Evolutionary conservation across 257 asterid species (phyloP).

Genomic region (Asclepias syriaca): DNA sequence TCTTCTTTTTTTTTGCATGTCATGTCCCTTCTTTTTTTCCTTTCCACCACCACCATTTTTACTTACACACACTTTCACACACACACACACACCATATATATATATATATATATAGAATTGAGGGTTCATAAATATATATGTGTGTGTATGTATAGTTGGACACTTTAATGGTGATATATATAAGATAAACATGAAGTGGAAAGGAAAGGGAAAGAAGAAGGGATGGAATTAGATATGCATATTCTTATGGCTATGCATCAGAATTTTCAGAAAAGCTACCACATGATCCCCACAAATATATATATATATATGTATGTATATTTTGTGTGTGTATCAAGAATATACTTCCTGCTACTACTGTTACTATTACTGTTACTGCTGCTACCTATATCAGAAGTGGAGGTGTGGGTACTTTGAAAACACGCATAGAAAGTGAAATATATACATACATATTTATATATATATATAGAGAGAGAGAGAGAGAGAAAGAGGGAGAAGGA

Average conservation of each 20-base stretch:
- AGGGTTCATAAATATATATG: too few species aligned
- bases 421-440: slow-evolving; percentile 9
- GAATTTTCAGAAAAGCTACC: neutral
- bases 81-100: too few species aligned
- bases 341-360: slow-evolving; percentile 3
- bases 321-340: slow-evolving; percentile 4
- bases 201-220: neutral
- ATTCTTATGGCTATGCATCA: slow-evolving; percentile 9
- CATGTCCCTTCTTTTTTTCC: slow-evolving; percentile 6
- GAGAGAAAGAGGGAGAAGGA: neutral
- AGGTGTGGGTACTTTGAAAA: slow-evolving; percentile 2
- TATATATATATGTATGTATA: neutral
- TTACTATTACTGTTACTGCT: too few species aligned
- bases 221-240: slow-evolving; percentile 4
- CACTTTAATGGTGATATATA: too few species aligned
- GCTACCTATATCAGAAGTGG: neutral
- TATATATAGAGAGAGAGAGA: too few species aligned
- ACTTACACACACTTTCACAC: too few species aligned
- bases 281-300: slow-evolving; percentile 1
- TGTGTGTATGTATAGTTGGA: too few species aligned
- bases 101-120: too few species aligned
- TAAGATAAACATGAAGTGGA: neutral
- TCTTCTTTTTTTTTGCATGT: neutral
- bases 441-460: neutral
- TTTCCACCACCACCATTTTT: neutral